phyloP scores from a whole-genome alignment of 495 filamentous ascomycete genomes.

The Pyrenopolyporus hunteri region DNA sequence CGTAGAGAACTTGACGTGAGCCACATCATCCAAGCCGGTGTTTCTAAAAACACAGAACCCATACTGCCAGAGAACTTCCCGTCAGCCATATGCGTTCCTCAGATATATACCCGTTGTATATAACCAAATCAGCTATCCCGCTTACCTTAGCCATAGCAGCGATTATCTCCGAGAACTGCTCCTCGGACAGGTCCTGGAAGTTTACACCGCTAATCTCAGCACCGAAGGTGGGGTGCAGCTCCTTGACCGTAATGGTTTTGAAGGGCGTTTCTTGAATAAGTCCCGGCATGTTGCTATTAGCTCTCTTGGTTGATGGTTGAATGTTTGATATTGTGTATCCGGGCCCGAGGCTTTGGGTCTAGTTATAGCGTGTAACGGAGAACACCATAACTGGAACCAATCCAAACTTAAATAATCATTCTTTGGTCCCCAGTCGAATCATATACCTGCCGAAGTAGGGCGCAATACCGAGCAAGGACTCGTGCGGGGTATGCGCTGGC shows the following conservation, averaged over 20 bases:
- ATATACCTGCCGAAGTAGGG: conserved; percentile 34
- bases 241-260: conserved; percentile 49
- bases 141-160: conserved; percentile 57
- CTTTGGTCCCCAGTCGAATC: conserved; percentile 21
- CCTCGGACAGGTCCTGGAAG: conserved; percentile 52
- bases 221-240: conserved; percentile 61
- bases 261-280: conserved; percentile 38
- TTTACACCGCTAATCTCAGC: conserved; percentile 61
- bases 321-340: background rate
- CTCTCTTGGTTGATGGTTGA: background rate
- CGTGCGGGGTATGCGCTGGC: conserved; percentile 34
- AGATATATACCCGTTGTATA: background rate
- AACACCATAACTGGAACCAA: background rate
- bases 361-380: background rate
- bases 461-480: conserved; percentile 21
- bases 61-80: conserved; percentile 49
- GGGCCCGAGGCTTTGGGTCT: background rate
- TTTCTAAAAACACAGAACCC: conserved; percentile 62
- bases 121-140: background rate
- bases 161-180: conserved; percentile 55
- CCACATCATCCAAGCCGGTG: conserved; percentile 57
- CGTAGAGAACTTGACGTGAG: conserved; percentile 60
- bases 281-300: conserved; percentile 32
- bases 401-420: conserved; percentile 16
- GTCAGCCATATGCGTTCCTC: too few relatives aligned